Percentiles rank a stretch among this genome's conserved stretches.
These are phyloP conservation scores for Chaetoscypha palmicola DNA, from an alignment of 2,329 filamentous ascomycete species.

Conservation along the genomic window DNA sequence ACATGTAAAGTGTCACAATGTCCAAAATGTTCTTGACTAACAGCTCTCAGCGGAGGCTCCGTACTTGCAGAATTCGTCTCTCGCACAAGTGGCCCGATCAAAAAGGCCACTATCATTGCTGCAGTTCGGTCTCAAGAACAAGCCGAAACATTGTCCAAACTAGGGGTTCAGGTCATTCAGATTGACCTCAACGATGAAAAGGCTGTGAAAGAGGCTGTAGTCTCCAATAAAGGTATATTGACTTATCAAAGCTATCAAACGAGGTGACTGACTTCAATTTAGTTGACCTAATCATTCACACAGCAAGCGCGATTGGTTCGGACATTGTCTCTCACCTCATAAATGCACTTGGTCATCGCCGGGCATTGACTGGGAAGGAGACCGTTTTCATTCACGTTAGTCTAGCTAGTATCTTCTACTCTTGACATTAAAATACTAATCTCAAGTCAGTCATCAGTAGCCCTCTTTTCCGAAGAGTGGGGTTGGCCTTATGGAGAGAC, in stretches of 20 bases:
- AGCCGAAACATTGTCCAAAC: constrained; percentile 27
- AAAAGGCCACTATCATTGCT: constrained; percentile 26
- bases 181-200: constrained; percentile 31
- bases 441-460: constrained; percentile 17
- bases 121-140: constrained; percentile 33
- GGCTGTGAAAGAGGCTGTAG: constrained; percentile 19
- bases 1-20: constrained; percentile 26
- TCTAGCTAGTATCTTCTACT: constrained; percentile 10
- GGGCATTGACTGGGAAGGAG: constrained; percentile 22
- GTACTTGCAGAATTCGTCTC: constrained; percentile 31
- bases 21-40: constrained; percentile 15
- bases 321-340: constrained; percentile 28
- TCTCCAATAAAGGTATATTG: constrained; percentile 26
- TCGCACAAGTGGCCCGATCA: constrained; percentile 20
- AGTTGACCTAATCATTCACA: constrained; percentile 35
- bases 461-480: constrained; percentile 17
- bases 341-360: constrained; percentile 31
- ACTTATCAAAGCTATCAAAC: constrained; percentile 10
- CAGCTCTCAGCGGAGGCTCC: constrained; percentile 31
- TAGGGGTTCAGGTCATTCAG: constrained; percentile 29
- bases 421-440: constrained; percentile 13
- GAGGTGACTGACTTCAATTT: constrained; percentile 5
- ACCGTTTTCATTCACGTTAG: constrained; percentile 33
- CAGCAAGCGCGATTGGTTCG: constrained; percentile 30
- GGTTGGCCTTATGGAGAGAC: constrained; percentile 20